phyloP scores from a whole-genome alignment of 495 filamentous ascomycete genomes.

The Umbilicaria muhlenbergii region DNA sequence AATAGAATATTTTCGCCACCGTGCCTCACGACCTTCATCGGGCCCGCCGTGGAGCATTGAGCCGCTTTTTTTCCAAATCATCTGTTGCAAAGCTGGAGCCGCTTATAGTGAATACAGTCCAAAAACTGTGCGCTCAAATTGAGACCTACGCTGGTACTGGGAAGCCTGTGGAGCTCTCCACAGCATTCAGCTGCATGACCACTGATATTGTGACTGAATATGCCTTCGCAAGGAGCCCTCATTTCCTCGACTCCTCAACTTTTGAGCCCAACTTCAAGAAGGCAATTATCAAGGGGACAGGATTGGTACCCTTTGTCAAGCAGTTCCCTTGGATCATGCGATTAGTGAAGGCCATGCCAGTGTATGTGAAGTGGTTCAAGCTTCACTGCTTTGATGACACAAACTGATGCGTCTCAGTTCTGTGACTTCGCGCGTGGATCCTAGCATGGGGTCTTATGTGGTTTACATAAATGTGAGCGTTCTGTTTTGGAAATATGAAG shows the following conservation, averaged over 20 bases:
- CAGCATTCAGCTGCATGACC: no score
- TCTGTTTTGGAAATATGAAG: neutral
- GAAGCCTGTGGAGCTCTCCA: no score
- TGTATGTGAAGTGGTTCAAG: no score
- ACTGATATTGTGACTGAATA: conserved; percentile 11
- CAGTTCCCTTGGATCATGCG: conserved; percentile 16
- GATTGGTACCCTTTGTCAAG: conserved; percentile 6
- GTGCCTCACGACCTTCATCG: conserved; percentile 17
- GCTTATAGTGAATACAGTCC: conserved; percentile 4
- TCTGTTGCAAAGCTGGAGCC: conserved; percentile 10
- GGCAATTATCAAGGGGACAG: conserved; percentile 1
- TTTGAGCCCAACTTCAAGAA: conserved; percentile 7
- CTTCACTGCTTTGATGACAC: neutral
- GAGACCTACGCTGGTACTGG: conserved; percentile 4
- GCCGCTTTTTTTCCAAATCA: conserved; percentile 20
- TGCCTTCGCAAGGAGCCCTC: conserved; percentile 7
- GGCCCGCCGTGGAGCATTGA: conserved; percentile 19
- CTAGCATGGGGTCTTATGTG: no score
- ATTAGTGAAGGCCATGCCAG: conserved; percentile 14
- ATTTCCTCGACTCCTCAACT: conserved; percentile 5
- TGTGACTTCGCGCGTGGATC: neutral
- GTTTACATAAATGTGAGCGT: neutral
- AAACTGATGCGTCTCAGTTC: conserved; percentile 1
- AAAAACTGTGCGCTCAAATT: conserved; percentile 5
- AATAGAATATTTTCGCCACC: conserved; percentile 6